Base-by-base conservation (phyloP, 441 rosid species). In the Corymbia citriodora region DNA sequence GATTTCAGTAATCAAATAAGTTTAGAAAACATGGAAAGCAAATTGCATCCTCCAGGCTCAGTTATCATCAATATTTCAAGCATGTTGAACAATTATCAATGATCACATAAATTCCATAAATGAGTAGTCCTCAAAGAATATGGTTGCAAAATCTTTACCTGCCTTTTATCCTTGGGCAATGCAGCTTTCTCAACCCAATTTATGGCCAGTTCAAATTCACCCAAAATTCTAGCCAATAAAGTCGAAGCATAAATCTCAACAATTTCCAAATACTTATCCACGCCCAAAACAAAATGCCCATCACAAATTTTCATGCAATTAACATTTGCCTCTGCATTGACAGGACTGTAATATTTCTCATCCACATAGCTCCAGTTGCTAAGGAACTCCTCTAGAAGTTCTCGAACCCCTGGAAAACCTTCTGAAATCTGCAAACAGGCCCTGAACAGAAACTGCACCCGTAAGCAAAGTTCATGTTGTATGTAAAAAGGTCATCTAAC, bases 171-270 rank as follows among this genome's bases (percentile, higher is more conserved):
- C 89, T 96, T 98, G 19, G 99, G 97, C 91, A 98, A 79, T 74
- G 93, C 92, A 93, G 98, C 96, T 91, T 96, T 93, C 94, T 97
- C 98, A 81, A 95, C 94, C 99, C 99, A 97, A 89, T 96, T 91
- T 91, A 95, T 91, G 90, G 99, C 99, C 91, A 72, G 89, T 87
- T 94, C 94, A 88, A 96, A 53, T 89, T 97, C 94, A 57, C 92
- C 92, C 90, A 93, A 92, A 89, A 90, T 88, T 65, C 92, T 94
- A 25, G 96, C 98, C 68, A 98, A 96, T 89, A 96, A 92, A 87
- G 94, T 94, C 90, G 94, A 92, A 82, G 94, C 92, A 92, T 94
- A 97, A 89, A 96, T 85, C 95, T 98, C 99, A 89, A 94, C 97
- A 91, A 96, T 93, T 91, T 94, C 95, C 91, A 95, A 87, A 88